Percentiles rank a stretch among this genome's conserved stretches.
phyloP scores from a whole-genome alignment of 2,329 filamentous ascomycete species.

The Colletotrichum sp. region DNA sequence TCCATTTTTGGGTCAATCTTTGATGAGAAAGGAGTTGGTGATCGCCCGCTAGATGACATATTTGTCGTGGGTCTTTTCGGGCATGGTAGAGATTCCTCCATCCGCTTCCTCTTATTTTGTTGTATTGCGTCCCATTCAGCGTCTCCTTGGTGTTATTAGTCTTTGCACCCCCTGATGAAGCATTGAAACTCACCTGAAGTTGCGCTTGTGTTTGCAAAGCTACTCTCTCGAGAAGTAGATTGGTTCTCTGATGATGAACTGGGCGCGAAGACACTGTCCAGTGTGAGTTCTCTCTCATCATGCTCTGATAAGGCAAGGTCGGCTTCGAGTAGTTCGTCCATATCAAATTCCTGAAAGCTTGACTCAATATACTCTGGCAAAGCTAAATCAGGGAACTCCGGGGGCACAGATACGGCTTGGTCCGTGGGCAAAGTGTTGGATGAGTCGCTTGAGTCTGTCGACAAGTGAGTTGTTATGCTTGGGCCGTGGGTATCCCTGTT shows the following conservation, averaged over 20 bases:
- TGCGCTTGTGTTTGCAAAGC: background rate
- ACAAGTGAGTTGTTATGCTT: background rate
- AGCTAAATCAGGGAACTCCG: background rate
- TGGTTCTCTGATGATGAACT: background rate
- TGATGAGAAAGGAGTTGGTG: background rate
- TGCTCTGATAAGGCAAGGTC: background rate
- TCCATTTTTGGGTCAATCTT: background rate
- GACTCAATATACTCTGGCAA: background rate
- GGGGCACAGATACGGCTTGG: no score
- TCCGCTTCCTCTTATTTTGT: background rate
- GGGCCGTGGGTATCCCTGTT: background rate
- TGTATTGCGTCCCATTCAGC: background rate
- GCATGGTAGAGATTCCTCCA: background rate
- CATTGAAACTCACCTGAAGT: background rate
- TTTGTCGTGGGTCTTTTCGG: background rate
- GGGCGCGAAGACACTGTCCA: background rate
- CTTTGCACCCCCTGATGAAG: background rate
- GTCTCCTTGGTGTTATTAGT: background rate
- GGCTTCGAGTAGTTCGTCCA: background rate
- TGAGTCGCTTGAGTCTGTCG: background rate
- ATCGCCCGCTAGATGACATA: background rate
- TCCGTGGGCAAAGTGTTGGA: background rate
- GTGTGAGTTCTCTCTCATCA: background rate
- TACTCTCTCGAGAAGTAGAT: background rate
- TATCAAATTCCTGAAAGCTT: background rate